Conservation (phyloP, 1,139 yeast genomes). For the Magnusiomyces ingens region DNA sequence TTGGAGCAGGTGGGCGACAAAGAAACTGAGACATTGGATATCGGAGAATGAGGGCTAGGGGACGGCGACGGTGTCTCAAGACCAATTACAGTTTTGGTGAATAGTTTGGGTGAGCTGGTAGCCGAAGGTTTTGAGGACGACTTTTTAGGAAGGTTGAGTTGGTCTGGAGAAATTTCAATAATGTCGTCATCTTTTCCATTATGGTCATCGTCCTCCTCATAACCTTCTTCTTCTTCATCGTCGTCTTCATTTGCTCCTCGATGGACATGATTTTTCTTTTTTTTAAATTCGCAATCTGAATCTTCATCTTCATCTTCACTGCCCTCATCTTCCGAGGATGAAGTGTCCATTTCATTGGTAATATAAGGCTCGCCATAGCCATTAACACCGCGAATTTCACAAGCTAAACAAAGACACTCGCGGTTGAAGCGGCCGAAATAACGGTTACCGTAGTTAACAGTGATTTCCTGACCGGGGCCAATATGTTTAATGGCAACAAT, state of each 20-base stretch:
- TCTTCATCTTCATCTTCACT: slow-evolving; percentile 5
- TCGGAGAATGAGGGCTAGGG: too few relatives aligned
- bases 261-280: too few relatives aligned
- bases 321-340: background rate
- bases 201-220: slow-evolving; percentile 11
- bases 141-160: background rate
- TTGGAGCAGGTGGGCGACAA: too few relatives aligned
- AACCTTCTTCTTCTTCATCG: slow-evolving; percentile 15
- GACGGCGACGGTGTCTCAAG: too few relatives aligned
- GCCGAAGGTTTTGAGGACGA: too few relatives aligned
- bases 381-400: slow-evolving; percentile 31
- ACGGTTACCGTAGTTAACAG: slow-evolving; percentile 39
- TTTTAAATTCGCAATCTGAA: too few relatives aligned
- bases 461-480: slow-evolving; percentile 41
- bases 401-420: slow-evolving; percentile 42
- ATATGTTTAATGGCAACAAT: slow-evolving; percentile 35
- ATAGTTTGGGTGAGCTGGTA: too few relatives aligned
- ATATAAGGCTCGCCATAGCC: slow-evolving; percentile 9
- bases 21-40: too few relatives aligned
- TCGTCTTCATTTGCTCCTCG: too few relatives aligned
- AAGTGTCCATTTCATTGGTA: slow-evolving; percentile 2
- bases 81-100: too few relatives aligned
- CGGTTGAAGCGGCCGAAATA: slow-evolving; percentile 40
- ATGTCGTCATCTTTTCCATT: slow-evolving; percentile 10
- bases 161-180: background rate